These are phyloP conservation scores for Pestalotiopsis sp. DNA, from an alignment of 2,329 filamentous ascomycete species.

Conservation along the genomic window DNA sequence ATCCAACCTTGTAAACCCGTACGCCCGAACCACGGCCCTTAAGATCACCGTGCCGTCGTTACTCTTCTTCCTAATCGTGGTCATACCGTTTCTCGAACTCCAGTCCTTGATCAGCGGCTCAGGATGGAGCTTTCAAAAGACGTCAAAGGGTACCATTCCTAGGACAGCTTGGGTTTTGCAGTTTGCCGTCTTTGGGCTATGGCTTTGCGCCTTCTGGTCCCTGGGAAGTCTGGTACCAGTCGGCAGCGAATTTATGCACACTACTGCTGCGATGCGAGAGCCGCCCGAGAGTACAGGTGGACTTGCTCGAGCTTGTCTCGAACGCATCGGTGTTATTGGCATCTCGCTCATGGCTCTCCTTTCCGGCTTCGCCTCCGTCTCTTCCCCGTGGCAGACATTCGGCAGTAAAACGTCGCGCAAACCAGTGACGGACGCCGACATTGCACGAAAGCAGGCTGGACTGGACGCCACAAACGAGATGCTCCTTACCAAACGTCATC, in stretches of 20 bases:
- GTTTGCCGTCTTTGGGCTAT: conserved; percentile 61
- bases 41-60: conserved; percentile 71
- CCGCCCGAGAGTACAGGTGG: conserved; percentile 39
- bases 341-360: conserved; percentile 85
- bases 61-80: conserved; percentile 70
- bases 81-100: conserved; percentile 80
- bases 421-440: conserved; percentile 72
- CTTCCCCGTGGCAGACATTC: conserved; percentile 84
- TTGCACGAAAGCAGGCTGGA: conserved; percentile 77
- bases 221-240: conserved; percentile 65
- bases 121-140: conserved; percentile 66
- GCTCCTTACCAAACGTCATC: conserved; percentile 74
- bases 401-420: conserved; percentile 59
- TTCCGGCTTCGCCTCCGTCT: conserved; percentile 89
- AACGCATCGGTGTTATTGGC: conserved; percentile 80
- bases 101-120: conserved; percentile 61
- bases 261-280: conserved; percentile 36
- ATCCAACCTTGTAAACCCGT: conserved; percentile 70
- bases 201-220: conserved; percentile 79
- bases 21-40: conserved; percentile 69
- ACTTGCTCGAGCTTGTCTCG: conserved; percentile 58
- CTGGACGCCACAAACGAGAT: conserved; percentile 80
- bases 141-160: conserved; percentile 57
- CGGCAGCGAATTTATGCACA: conserved; percentile 44
- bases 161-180: conserved; percentile 68